Evolutionary conservation across 129 eudicot genomes (phyloP), one percentile per base, ranked within the genome.

Genomic region (Gnaphalium uliginosum): DNA sequence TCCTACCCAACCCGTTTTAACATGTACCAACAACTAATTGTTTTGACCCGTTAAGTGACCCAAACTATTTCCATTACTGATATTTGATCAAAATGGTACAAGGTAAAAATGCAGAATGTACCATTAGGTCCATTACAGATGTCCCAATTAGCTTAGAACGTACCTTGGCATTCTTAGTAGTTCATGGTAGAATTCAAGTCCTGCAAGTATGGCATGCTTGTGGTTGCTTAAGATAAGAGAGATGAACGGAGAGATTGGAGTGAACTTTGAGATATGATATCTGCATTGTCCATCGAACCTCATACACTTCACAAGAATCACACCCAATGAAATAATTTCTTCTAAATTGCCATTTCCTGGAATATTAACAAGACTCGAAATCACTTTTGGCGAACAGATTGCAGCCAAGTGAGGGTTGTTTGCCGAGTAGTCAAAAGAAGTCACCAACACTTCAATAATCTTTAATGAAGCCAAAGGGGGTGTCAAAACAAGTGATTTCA

Each of bases 131-230:
- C 57, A 50, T 70, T 18, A 39, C 30, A n/a, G 7, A 29, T 19
- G 13, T 59, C 25, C 1, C 25, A 0, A 1, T 17, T 13, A 59
- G 57, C 32, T 68, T 48, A 17, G 15, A 39, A 59, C 59, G 15
- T 78, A 91, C 97, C 96, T 70, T 50, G 97, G 97, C 76, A 89
- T 85, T 65, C 84, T 85, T 29, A 85, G 92, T 65, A 91, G 68
- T 80, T 91, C 97, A 71, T 89, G 87, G 80, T 88, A 91, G 81
- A 85, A 91, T 75, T 89, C 96, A 3, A 91, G 78, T n/a, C 90
- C 96, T 22, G 79, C 72, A 32, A 68, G 66, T 59, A 81, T 82
- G 15, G 92, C 96, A 7, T 85, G 83, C 74, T 83, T 80, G 60
- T 87, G 83, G 82, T 89, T 89, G 68, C 97, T 86, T 79, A 83